Evolutionary conservation across 331 rosid species (phyloP).

Genomic region (Erythrophleum ivorense): DNA sequence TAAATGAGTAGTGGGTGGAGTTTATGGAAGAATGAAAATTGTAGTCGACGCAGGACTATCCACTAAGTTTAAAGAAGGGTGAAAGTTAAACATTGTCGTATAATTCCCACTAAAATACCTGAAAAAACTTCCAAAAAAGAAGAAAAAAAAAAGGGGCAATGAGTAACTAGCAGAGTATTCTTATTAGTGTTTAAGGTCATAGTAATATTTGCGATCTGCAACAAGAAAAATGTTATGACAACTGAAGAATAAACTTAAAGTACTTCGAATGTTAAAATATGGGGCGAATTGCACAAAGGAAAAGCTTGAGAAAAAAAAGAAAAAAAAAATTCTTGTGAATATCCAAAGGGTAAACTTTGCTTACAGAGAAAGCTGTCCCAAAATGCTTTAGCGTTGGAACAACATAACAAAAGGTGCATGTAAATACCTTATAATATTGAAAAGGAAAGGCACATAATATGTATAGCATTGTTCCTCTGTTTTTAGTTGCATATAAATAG

Average conservation of each 20-base stretch:
- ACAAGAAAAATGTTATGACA: neutral
- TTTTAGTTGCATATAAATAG: constrained; percentile 41
- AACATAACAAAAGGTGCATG: neutral
- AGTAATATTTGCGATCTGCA: neutral
- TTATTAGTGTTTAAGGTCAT: neutral
- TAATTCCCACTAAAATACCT: neutral
- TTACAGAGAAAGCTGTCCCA: constrained; percentile 43
- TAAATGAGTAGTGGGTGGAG: neutral
- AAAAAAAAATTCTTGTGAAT: neutral
- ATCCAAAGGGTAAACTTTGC: constrained; percentile 19
- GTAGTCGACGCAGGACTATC: neutral
- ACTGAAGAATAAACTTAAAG: neutral
- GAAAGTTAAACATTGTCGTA: neutral
- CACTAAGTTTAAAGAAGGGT: neutral
- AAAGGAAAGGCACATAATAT: constrained; percentile 21
- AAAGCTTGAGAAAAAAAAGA: neutral
- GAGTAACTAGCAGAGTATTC: neutral
- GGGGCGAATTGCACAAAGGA: neutral
- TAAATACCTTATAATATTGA: constrained; percentile 3
- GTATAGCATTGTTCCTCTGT: constrained; percentile 16
- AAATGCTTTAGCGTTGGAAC: constrained; percentile 43
- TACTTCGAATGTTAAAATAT: neutral
- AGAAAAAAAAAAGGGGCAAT: neutral
- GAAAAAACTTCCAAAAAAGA: neutral
- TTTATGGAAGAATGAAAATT: neutral